A percentile compares a stretch with the other conserved stretches of the same genome.
Evolutionary conservation across 257 asterid genomes (phyloP).

Genomic region (Fraxinus pennsylvanica): DNA sequence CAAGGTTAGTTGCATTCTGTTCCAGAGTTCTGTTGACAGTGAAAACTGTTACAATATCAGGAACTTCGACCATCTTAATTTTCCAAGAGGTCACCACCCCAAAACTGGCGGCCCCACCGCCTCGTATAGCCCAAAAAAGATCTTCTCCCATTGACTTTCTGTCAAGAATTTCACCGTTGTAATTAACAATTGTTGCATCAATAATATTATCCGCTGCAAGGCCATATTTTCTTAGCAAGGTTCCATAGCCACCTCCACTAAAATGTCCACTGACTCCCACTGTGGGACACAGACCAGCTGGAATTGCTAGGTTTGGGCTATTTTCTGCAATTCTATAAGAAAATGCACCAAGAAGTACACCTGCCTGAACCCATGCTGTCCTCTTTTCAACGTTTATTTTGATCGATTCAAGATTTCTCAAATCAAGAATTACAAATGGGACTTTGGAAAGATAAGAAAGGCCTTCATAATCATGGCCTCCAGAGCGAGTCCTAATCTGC

Average conservation of each 20-base stretch:
- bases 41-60: constrained; percentile 43
- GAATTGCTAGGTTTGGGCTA: constrained; percentile 38
- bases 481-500: constrained; percentile 36
- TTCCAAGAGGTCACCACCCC: constrained; percentile 47
- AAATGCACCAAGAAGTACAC: constrained; percentile 38
- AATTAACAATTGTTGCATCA: constrained; percentile 38
- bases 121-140: constrained; percentile 55
- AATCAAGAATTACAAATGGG: constrained; percentile 39
- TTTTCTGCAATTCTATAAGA: constrained; percentile 25
- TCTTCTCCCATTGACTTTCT: constrained; percentile 53
- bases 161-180: constrained; percentile 35
- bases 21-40: constrained; percentile 36
- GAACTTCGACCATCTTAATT: constrained; percentile 34
- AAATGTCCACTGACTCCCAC: constrained; percentile 55
- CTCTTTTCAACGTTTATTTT: constrained; percentile 8
- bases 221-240: constrained; percentile 41
- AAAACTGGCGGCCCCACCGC: constrained; percentile 52
- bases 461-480: constrained; percentile 61
- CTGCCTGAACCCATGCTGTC: constrained; percentile 46
- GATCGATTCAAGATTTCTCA: constrained; percentile 34
- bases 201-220: constrained; percentile 42
- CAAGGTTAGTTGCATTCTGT: constrained; percentile 37
- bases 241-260: constrained; percentile 55
- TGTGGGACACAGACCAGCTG: constrained; percentile 45
- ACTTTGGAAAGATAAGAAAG: constrained; percentile 39